These are phyloP conservation scores for Lanmaoa pseudosensibilis DNA, from an alignment of 768 basidiomycete species.

Conservation along the genomic window DNA sequence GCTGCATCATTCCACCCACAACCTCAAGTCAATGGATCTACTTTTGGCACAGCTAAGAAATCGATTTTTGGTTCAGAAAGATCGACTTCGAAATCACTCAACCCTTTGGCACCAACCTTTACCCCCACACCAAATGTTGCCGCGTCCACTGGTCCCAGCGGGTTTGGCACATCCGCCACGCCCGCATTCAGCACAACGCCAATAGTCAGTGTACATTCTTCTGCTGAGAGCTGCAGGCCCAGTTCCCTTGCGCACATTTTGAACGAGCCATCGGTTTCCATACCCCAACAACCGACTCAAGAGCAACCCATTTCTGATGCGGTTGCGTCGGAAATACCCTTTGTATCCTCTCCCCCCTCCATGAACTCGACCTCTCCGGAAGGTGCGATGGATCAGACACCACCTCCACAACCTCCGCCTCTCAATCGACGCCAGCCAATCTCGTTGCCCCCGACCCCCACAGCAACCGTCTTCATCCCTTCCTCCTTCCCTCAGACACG, in stretches of 20 bases:
- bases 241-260: neutral
- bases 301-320: neutral
- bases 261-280: neutral
- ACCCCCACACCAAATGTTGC: slow-evolving; percentile 2
- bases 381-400: slow-evolving; percentile 6
- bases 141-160: neutral
- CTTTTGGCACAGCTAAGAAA: neutral
- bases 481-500: slow-evolving; percentile 11
- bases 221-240: neutral
- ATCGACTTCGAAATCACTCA: slow-evolving; percentile 11
- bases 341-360: slow-evolving; percentile 18
- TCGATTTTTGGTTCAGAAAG: slow-evolving; percentile 4
- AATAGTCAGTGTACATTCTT: neutral
- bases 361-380: slow-evolving; percentile 9
- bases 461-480: slow-evolving; percentile 20
- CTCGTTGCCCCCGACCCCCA: slow-evolving; percentile 36
- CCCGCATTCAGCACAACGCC: neutral
- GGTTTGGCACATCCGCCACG: neutral
- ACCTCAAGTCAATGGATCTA: neutral
- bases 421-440: slow-evolving; percentile 32
- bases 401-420: slow-evolving; percentile 27
- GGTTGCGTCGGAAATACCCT: no score
- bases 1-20: neutral
- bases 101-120: slow-evolving; percentile 22
- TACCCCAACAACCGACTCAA: neutral